phyloP scores from a whole-genome alignment of 306 rosid genomes.

The Trifolium pratense region DNA sequence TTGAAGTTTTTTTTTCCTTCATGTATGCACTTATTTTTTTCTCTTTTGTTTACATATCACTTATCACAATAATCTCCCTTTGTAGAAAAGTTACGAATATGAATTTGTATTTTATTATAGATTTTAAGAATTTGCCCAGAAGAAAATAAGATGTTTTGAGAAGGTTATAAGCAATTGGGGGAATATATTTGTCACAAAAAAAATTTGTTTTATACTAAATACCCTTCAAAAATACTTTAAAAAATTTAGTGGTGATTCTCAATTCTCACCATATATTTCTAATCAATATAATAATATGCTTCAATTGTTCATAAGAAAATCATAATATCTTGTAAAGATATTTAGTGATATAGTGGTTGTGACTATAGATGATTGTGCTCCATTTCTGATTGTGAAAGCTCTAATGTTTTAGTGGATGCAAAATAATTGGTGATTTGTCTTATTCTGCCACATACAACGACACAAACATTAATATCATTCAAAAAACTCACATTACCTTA shows the following conservation, averaged over 20 bases:
- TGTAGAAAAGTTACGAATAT: conserved; percentile 5
- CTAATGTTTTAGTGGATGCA: conserved; percentile 15
- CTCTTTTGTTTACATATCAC: no score
- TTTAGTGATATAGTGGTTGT: conserved; percentile 25
- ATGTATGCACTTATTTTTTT: not conserved
- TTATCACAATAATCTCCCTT: not conserved
- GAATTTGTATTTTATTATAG: not conserved
- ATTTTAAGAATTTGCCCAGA: not conserved
- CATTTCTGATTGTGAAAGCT: conserved; percentile 18
- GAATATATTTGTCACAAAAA: not conserved
- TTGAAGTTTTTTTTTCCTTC: not conserved
- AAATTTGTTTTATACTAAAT: not conserved
- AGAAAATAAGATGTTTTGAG: not conserved
- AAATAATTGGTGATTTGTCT: conserved; percentile 28
- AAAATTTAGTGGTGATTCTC: conserved; percentile 8
- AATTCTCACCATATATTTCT: not conserved
- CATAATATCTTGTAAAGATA: conserved; percentile 22
- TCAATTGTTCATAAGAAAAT: not conserved
- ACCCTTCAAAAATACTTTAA: not conserved
- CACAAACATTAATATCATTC: conserved; percentile 7
- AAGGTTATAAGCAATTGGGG: not conserved
- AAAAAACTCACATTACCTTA: conserved; percentile 33
- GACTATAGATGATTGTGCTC: not conserved
- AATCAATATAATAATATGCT: conserved; percentile 22
- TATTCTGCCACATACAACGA: conserved; percentile 15